Base-by-base conservation (phyloP, 495 filamentous ascomycete genomes). In the Podospora australis region DNA sequence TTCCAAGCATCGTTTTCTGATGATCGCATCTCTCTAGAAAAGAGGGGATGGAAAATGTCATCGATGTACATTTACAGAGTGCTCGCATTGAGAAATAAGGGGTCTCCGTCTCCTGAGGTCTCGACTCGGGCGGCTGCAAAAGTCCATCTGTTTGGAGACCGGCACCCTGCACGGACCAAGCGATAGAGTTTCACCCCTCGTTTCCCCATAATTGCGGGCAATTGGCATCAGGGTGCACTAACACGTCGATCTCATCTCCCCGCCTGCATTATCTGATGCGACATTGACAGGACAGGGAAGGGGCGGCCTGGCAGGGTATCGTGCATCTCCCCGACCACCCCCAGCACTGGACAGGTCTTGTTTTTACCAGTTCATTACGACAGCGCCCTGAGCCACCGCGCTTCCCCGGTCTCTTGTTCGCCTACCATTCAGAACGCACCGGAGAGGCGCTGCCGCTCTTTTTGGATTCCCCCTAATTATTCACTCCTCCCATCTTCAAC, bases 191-290 rank as follows among this genome's bases (percentile, higher is more conserved):
- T 13, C 43, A 56, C 57, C 4, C 23, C 20, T 20, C 2, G n/a
- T 8, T 30, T 16, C 26, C 11, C 4, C 21, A 21, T n/a, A 26
- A 21, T 8, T 16, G n/a, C 11, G 14, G 40, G 8, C 9, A 26
- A 3, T 22, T 14, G n/a, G 6, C 22, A 16, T 43, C 9, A 9
- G n/a, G n/a, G n/a, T 16, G 23, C 35, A 6, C 28, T 54, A 54
- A 34, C 46, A 4, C 9, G 19, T 5, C 21, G 22, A 58, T 48
- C 54, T 58, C 42, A 55, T 55, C 46, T 51, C 51, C 58, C 39
- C 7, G 24, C 21, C 10, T 28, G 50, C 53, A 53, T 51, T 54
- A 59, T 47, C 57, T 36, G 38, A 20, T 21, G 43, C 29, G 52
- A 57, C 51, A 38, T 22, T 43, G 25, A 21, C 35, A 23, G 34